Evolutionary conservation across 257 asterid genomes (phyloP).

Genomic region (Scutellaria galericulata): DNA sequence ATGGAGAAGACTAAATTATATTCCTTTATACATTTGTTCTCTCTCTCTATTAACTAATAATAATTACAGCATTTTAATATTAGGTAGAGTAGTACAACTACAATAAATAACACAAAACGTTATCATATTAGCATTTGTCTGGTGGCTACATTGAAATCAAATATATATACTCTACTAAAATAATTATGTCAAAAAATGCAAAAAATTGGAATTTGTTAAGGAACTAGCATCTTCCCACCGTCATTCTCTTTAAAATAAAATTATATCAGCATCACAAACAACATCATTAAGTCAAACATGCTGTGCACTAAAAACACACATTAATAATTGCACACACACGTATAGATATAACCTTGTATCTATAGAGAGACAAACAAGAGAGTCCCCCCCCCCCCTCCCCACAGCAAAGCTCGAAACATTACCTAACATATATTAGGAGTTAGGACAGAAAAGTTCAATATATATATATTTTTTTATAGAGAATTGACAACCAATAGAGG

Average conservation of each 20-base stretch:
- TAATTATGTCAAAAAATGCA: no score
- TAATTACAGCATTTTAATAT: background rate
- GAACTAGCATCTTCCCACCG: constrained; percentile 39
- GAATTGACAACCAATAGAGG: no score
- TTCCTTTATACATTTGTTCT: constrained; percentile 22
- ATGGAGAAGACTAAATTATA: constrained; percentile 21
- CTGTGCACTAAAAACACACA: constrained; percentile 10
- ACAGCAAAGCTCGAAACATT: constrained; percentile 9
- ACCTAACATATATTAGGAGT: background rate
- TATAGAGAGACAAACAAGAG: constrained; percentile 6
- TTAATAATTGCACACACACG: no score
- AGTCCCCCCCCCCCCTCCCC: constrained; percentile 19
- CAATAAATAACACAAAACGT: constrained; percentile 10
- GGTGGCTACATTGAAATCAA: constrained; percentile 26
- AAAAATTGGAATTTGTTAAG: background rate
- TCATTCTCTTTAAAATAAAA: constrained; percentile 16
- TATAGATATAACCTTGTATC: background rate
- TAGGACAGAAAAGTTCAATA: no score
- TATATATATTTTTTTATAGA: no score
- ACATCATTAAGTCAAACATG: constrained; percentile 31
- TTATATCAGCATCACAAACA: background rate
- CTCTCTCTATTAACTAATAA: background rate
- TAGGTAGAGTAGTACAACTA: constrained; percentile 19
- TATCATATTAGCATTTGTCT: constrained; percentile 32
- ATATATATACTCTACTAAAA: no score